Evolutionary conservation across 2,329 filamentous ascomycete genomes (phyloP).

Genomic region (Aspergillus candidus): DNA sequence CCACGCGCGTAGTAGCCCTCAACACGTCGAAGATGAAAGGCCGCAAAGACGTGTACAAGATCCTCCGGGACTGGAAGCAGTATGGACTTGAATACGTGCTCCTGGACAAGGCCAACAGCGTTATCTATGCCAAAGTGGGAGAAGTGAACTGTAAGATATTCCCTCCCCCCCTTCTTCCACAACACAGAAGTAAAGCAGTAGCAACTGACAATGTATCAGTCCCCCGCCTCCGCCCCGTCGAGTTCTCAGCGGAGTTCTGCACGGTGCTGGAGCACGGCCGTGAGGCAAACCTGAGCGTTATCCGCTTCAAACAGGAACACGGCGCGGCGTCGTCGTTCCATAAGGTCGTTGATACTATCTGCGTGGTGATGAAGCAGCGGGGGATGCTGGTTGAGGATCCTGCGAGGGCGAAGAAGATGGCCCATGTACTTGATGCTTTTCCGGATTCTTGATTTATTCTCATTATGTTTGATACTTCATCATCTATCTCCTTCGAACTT

Average conservation of each 20-base stretch:
- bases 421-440: constrained; percentile 28
- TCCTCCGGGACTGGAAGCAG: constrained; percentile 72
- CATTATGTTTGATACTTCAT: neutral
- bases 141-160: constrained; percentile 68
- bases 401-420: constrained; percentile 64
- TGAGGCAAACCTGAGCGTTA: constrained; percentile 68
- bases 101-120: constrained; percentile 70
- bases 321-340: constrained; percentile 90
- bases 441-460: constrained; percentile 9
- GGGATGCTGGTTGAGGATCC: constrained; percentile 64
- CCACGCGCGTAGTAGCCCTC: constrained; percentile 68
- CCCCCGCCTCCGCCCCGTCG: constrained; percentile 77
- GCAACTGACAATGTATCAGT: constrained; percentile 44
- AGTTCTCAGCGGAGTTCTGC: constrained; percentile 81
- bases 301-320: constrained; percentile 80
- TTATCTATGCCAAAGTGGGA: constrained; percentile 72
- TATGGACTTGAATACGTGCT: constrained; percentile 76
- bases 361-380: constrained; percentile 59
- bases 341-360: constrained; percentile 71
- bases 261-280: constrained; percentile 81
- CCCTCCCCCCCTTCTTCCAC: neutral
- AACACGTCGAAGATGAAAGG: constrained; percentile 64
- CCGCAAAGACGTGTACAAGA: constrained; percentile 67
- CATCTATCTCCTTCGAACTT: neutral
- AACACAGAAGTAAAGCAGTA: neutral